Evolutionary conservation across 768 basidiomycete genomes (phyloP), one percentile per base, ranked within the genome.

Genomic region (Calocybe gangraenosa): DNA sequence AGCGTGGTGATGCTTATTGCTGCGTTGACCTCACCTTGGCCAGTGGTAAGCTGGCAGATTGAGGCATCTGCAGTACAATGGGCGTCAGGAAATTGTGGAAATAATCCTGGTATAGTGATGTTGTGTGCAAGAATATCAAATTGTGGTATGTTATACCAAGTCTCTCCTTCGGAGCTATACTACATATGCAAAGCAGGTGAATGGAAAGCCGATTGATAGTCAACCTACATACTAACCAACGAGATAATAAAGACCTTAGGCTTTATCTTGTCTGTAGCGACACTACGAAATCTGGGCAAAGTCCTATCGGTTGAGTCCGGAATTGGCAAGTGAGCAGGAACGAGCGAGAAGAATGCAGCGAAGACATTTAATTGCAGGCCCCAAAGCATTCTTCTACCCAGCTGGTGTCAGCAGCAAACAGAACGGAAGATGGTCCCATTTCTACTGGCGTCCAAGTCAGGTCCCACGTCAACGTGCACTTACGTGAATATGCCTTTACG

Each of bases 1-100:
- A 50, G 18, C 15, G 49, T 31, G 13, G 18, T 39, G 22, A 50
- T 40, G 14, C 35, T 50, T n/a, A 50, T 25, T 14, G 49, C 49
- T n/a, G 49, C 49, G 36, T 51, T 51, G 18, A 51, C 47, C 43
- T 51, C 50, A 13, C 40, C 50, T 25, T 43, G 35, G 7, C 50
- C 50, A 17, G 50, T 47, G 20, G 42, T 47, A 3, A 51, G 14
- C 33, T 51, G 50, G 17, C 50, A 51, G 20, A 50, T 18, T 7
- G 34, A 3, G 14, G 37, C 49, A 17, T 50, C 33, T 28, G n/a
- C 17, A 14, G 45, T 47, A 33, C 49, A 50, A 36, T 50, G 49
- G 6, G 25, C 49, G 25, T 50, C 41, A 7, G 45, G 49, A 31
- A 47, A 50, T 11, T 22, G 19, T 7, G 41, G 34, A 6, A 28